phyloP scores from a whole-genome alignment of 2,329 filamentous ascomycete genomes.

The Alternaria infectoria region DNA sequence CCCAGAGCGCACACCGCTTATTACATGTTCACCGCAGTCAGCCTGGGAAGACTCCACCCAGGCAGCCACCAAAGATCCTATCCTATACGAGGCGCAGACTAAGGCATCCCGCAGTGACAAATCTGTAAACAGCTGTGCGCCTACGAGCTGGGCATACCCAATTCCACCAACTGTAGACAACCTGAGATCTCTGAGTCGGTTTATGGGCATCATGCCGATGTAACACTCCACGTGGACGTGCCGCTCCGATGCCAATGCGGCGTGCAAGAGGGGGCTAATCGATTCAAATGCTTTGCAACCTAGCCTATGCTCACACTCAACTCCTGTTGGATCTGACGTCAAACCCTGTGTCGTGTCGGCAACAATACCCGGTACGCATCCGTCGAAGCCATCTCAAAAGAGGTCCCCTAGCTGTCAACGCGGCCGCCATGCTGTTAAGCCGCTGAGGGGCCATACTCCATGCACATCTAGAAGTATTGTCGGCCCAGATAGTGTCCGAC shows the following conservation, averaged over 20 bases:
- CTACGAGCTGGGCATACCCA: background rate
- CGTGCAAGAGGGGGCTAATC: background rate
- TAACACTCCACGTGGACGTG: background rate
- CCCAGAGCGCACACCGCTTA: background rate
- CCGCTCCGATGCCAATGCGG: background rate
- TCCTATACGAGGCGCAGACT: background rate
- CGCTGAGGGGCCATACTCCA: background rate
- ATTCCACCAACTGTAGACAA: background rate
- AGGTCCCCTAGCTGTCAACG: background rate
- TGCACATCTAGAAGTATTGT: background rate
- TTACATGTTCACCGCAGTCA: background rate
- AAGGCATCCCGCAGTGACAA: conserved; percentile 5
- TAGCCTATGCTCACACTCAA: background rate
- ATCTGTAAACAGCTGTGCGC: background rate
- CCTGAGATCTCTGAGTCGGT: background rate
- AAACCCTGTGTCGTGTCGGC: background rate
- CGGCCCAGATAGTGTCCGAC: background rate
- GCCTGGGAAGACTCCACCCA: background rate
- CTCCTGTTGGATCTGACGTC: background rate
- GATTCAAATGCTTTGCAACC: background rate
- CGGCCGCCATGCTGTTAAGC: background rate
- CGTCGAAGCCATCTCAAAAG: background rate
- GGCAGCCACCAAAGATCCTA: background rate
- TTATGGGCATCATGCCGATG: background rate
- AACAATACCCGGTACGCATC: background rate